Base-by-base conservation (phyloP, 805 yeast species). In the Danielia oregonensis region DNA sequence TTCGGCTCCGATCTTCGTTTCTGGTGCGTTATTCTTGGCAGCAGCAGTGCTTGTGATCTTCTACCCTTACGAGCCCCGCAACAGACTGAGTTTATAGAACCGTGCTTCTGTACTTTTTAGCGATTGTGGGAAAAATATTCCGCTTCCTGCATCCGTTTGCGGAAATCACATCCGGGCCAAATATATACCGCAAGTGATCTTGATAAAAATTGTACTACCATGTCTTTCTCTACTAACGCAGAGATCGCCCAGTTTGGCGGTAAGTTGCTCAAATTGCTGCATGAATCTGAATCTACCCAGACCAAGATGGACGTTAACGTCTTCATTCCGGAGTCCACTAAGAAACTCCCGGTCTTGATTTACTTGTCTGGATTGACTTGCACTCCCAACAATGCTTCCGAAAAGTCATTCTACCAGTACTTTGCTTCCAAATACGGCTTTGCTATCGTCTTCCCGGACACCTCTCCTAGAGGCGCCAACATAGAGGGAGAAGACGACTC, bases 401-500 rank as follows among this genome's bases (percentile, higher is more conserved):
- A 93, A 57, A 93, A 93, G 71, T 95, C 96, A 1, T 86, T 81
- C 48, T 74, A 89, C 68, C 91, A 82, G 49, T 75, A 79, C 37
- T 82, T 80, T 55, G 95, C 95, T 6, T 76, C 80, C 45, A 73
- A 83, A 52, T 78, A 79, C 52, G 94, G 94, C 4, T 81, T 91
- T 57, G 95, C 95, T 0, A 63, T 91, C 12, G 87, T 91, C 1
- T 89, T 84, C 59, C 97, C 98, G 13, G 98, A 91, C 61, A 93
- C 98, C 3, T 89, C 97, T 6, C 97, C 98, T 35, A 77, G 97
- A 46, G 96, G 94, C 11, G 78, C 82, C 10, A 70, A 68, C 31
- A 69, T 82, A 39, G 79, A 74, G 21, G 94, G 95, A n/a, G 93
- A 83, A 55, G 79, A 79, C 50, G 94, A 83, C 39, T 59, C 77